These are phyloP conservation scores for Clausena lansium DNA, from an alignment of 345 rosid genomes.

Conservation along the genomic window DNA sequence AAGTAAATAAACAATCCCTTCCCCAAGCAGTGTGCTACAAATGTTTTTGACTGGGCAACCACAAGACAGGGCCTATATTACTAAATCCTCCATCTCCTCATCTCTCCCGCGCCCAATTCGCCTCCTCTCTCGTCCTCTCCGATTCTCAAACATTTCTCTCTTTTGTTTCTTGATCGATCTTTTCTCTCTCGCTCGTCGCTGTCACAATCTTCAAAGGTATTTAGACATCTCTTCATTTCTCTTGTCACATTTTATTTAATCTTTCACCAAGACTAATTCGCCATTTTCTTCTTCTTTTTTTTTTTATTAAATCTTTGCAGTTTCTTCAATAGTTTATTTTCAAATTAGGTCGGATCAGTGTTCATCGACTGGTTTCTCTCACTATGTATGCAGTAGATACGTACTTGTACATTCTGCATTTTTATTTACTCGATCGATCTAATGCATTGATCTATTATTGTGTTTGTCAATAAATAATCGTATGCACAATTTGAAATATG, in stretches of 20 bases:
- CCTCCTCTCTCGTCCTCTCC: slow-evolving; percentile 48
- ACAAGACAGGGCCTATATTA: slow-evolving; percentile 8
- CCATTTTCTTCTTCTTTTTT: too few species aligned
- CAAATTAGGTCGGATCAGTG: slow-evolving; percentile 9
- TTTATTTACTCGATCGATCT: slow-evolving; percentile 13
- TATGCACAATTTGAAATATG: neutral
- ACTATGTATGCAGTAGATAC: neutral
- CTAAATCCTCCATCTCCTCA: slow-evolving; percentile 29
- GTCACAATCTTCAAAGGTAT: neutral
- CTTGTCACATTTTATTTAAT: neutral
- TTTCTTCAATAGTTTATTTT: neutral
- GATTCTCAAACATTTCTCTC: slow-evolving; percentile 23
- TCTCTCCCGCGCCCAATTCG: slow-evolving; percentile 58
- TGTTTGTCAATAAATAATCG: slow-evolving; percentile 7
- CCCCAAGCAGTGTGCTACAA: neutral
- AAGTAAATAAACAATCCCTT: too few species aligned
- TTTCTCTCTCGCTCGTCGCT: neutral
- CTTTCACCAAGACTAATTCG: neutral
- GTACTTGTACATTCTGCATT: neutral
- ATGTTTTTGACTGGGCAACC: slow-evolving; percentile 31
- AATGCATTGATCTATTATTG: slow-evolving; percentile 17
- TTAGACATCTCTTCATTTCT: neutral
- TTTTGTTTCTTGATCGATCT: neutral
- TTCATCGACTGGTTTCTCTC: neutral
- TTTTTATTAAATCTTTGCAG: slow-evolving; percentile 22